Conservation (phyloP, 1,139 yeast species). For the Suhomyces panamericanus region DNA sequence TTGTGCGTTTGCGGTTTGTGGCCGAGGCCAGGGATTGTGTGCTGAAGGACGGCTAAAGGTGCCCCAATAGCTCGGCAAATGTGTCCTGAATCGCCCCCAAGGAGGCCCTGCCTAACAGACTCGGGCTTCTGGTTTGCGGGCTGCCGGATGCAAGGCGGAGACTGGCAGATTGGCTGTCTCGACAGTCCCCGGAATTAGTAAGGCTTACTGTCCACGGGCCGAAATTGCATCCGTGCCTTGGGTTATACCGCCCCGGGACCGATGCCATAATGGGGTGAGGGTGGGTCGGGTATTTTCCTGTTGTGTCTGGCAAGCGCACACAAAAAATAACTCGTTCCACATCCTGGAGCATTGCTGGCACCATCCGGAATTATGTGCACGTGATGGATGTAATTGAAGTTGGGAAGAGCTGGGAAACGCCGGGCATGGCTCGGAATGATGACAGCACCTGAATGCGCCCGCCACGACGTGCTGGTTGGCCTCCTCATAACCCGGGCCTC, state of each 20-base stretch:
- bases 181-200: not conserved
- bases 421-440: not conserved
- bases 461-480: too few relatives aligned
- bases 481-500: not conserved
- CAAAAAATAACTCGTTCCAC: constrained; percentile 2
- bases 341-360: not conserved
- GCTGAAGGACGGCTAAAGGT: too few relatives aligned
- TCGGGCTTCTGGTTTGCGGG: too few relatives aligned
- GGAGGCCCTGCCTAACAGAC: too few relatives aligned
- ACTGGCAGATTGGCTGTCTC: not conserved
- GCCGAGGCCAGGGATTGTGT: not conserved
- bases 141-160: not conserved
- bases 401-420: too few relatives aligned
- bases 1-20: not conserved
- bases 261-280: not conserved
- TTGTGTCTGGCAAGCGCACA: not conserved
- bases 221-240: too few relatives aligned
- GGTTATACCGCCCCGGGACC: not conserved
- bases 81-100: too few relatives aligned
- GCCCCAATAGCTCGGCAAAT: too few relatives aligned
- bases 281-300: not conserved
- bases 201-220: not conserved
- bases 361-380: not conserved
- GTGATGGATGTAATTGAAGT: not conserved
- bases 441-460: not conserved